Evolutionary conservation across 2,329 filamentous ascomycete genomes (phyloP), one percentile per base, ranked within the genome.

Genomic region (Fulvia fulva): DNA sequence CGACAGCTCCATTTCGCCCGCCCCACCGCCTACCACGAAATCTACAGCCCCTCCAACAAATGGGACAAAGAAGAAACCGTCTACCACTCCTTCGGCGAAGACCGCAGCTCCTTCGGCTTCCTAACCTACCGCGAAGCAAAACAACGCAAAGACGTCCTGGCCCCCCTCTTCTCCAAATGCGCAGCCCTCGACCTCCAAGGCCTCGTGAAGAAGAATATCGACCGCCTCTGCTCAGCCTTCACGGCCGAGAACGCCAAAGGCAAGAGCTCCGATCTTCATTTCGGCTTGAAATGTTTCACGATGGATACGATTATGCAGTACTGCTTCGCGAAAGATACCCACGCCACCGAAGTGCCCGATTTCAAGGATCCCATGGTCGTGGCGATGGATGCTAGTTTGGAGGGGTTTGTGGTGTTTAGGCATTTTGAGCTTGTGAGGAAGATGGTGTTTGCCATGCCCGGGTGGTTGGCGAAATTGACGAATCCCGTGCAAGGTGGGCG

Each of bases 81-180:
- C 1, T 79, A 79, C 60, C 65, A 68, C 19, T 69, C 69, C 43
- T 78, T 80, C 59, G 72, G 73, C 55, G 70, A 75, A 54, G 71
- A 77, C 58, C 63, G 72, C 19, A 77, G 75, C n/a, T 76, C 73
- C 28, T 78, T 80, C 61, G 75, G 73, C 11, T 75, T 73, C 53
- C 59, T 73, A 30, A 77, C 69, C 16, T 75, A 77, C 57, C 64
- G 63, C 9, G 73, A 74, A 55, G 69, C 73, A 32, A 78, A 76
- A 59, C 65, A 71, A 26, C 70, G 77, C 22, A 77, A 76, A 55
- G 72, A 77, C 62, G 71, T 78, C 2, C 65, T 80, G 9, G 53
- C 25, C 14, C 74, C 73, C 1, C 66, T 76, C 9, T 79, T 80
- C 62, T 79, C 77, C 12, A 70, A 70, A 2, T 63, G 70, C 28